phyloP scores from a whole-genome alignment of 2,329 filamentous ascomycete species.

The Gaeumannomyces sp. region DNA sequence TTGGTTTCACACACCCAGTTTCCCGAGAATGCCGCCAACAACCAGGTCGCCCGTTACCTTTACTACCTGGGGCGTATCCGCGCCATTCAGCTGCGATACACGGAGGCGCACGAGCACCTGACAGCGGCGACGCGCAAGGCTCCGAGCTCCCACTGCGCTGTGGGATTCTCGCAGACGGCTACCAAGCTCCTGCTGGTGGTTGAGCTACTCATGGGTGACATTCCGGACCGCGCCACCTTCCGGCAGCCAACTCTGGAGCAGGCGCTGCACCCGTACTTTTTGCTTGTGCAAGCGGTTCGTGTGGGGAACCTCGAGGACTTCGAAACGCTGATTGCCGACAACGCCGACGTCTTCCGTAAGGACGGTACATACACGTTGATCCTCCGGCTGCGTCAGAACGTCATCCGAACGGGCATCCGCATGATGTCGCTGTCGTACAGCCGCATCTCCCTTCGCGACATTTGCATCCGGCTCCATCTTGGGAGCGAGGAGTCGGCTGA shows the following conservation, averaged over 20 bases:
- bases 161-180: slow-evolving; percentile 92
- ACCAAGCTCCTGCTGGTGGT: slow-evolving; percentile 96
- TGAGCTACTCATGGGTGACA: slow-evolving; percentile 96
- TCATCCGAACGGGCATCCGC: slow-evolving; percentile 98
- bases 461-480: slow-evolving; percentile 89
- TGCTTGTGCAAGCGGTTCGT: slow-evolving; percentile 89
- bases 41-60: slow-evolving; percentile 93
- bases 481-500: slow-evolving; percentile 96
- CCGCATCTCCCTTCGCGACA: slow-evolving; percentile 92
- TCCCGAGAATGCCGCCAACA: slow-evolving; percentile 89
- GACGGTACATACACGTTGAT: slow-evolving; percentile 96
- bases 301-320: slow-evolving; percentile 96
- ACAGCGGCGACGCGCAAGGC: slow-evolving; percentile 92
- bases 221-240: slow-evolving; percentile 92
- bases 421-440: slow-evolving; percentile 99
- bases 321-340: slow-evolving; percentile 73
- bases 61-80: slow-evolving; percentile 97
- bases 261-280: slow-evolving; percentile 85
- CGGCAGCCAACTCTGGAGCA: slow-evolving; percentile 81
- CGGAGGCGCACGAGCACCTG: slow-evolving; percentile 90
- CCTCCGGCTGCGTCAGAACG: slow-evolving; percentile 90
- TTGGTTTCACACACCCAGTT: slow-evolving; percentile 95
- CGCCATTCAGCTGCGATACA: slow-evolving; percentile 93
- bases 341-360: slow-evolving; percentile 79
- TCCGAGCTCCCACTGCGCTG: slow-evolving; percentile 79